Conservation (phyloP, 176 grass and related monocot genomes). For the Guadua angustifolia region DNA sequence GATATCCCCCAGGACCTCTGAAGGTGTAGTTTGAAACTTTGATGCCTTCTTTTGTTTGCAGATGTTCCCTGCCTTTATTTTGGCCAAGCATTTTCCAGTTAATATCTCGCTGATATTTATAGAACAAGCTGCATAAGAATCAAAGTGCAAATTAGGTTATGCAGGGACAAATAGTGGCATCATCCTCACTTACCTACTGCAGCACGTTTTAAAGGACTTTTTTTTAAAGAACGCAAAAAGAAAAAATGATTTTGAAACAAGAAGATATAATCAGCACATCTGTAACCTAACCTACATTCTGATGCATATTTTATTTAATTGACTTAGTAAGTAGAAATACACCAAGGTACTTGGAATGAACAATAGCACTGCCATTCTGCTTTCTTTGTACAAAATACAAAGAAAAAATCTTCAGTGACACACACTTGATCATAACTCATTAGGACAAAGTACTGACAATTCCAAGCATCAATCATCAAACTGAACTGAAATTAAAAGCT, state of each 20-base stretch:
- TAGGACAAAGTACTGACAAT: neutral
- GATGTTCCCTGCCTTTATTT: conserved; percentile 59
- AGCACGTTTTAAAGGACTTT: neutral
- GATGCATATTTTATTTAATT: neutral
- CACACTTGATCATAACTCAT: neutral
- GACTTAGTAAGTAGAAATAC: neutral
- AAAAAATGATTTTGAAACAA: neutral
- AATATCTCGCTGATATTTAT: conserved; percentile 81
- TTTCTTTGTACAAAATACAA: neutral
- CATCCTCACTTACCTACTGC: conserved; percentile 6
- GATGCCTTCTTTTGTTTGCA: conserved; percentile 38
- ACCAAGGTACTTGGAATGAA: neutral
- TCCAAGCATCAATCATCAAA: conserved; percentile 23
- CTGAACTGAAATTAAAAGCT: neutral
- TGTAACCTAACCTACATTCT: neutral
- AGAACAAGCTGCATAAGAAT: conserved; percentile 50
- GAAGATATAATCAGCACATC: neutral
- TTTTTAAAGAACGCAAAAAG: neutral
- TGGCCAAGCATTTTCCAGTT: conserved; percentile 71
- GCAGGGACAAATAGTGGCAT: neutral
- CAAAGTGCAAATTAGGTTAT: conserved; percentile 31
- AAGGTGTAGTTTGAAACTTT: conserved; percentile 48
- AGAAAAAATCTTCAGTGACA: neutral
- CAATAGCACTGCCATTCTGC: neutral
- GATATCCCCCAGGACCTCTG: conserved; percentile 61